phyloP scores from a whole-genome alignment of 805 yeast genomes.

The Myxozyma melibiosi region DNA sequence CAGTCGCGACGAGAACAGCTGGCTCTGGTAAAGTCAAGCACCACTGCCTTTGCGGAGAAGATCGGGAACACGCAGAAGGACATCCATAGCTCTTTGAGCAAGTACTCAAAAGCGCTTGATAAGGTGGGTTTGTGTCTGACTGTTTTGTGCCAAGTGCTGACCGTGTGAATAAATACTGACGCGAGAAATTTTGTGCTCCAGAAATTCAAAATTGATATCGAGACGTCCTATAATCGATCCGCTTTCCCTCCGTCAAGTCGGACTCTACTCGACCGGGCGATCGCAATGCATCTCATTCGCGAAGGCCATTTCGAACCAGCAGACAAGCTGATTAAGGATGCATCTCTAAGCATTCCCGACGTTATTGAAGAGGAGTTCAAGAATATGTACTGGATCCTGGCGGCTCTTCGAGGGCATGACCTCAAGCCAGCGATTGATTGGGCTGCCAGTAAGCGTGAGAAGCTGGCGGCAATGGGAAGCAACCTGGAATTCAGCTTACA shows the following conservation, averaged over 20 bases:
- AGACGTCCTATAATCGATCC: constrained; percentile 21
- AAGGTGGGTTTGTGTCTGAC: constrained; percentile 34
- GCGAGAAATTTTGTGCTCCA: not conserved
- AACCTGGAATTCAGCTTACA: constrained; percentile 52
- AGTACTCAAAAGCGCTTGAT: constrained; percentile 42
- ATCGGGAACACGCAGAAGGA: constrained; percentile 38
- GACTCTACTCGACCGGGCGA: constrained; percentile 46
- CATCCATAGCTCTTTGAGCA: constrained; percentile 37
- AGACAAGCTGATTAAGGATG: constrained; percentile 39
- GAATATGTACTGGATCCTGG: constrained; percentile 49
- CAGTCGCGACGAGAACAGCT: constrained; percentile 27
- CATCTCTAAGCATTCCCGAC: constrained; percentile 36
- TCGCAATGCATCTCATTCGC: constrained; percentile 52
- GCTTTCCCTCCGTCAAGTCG: constrained; percentile 32
- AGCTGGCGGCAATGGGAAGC: constrained; percentile 44
- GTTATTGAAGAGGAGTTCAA: constrained; percentile 45
- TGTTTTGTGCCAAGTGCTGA: not conserved
- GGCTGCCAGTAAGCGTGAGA: constrained; percentile 43
- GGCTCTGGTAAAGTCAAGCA: constrained; percentile 19
- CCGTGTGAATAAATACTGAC: too few relatives aligned
- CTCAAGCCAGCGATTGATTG: constrained; percentile 54
- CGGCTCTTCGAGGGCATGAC: constrained; percentile 44
- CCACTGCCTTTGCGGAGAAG: constrained; percentile 27
- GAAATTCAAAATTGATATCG: constrained; percentile 31
- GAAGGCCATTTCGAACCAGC: constrained; percentile 50